Evolutionary conservation across 768 basidiomycete species (phyloP).

Genomic region (Solioccasus polychromus): DNA sequence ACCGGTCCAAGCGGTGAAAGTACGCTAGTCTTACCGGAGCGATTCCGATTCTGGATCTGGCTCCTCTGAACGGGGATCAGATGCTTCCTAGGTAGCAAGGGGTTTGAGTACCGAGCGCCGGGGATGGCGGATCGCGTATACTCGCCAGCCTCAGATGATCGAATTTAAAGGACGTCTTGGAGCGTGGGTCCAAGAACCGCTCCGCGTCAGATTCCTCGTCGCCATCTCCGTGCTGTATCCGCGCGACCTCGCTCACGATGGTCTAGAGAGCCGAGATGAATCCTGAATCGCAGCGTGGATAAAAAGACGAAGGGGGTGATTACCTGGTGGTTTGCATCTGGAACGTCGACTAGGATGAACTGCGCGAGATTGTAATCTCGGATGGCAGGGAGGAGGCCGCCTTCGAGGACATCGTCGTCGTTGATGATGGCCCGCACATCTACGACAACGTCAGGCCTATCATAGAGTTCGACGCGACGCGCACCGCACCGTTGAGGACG

Average conservation of each 20-base stretch:
- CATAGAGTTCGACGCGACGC: too few species aligned
- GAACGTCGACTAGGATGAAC: constrained; percentile 84
- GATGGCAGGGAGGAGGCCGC: constrained; percentile 73
- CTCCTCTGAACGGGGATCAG: constrained; percentile 64
- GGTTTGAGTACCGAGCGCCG: constrained; percentile 2
- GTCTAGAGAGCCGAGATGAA: constrained; percentile 47
- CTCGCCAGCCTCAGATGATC: constrained; percentile 83
- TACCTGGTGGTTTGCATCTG: constrained; percentile 73
- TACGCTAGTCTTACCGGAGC: constrained; percentile 68
- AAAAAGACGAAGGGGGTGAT: not conserved
- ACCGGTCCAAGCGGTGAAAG: too few species aligned
- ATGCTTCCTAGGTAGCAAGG: constrained; percentile 57
- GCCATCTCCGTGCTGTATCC: constrained; percentile 38
- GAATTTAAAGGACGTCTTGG: constrained; percentile 74
- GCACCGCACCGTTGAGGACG: constrained; percentile 74
- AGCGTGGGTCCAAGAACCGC: constrained; percentile 82
- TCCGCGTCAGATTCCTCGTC: constrained; percentile 49
- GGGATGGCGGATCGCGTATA: constrained; percentile 16
- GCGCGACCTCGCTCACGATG: constrained; percentile 74
- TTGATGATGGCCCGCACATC: constrained; percentile 89
- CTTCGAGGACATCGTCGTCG: constrained; percentile 81
- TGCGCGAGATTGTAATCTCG: constrained; percentile 86
- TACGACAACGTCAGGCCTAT: too few species aligned
- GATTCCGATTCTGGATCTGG: constrained; percentile 65
- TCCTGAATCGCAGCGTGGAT: too few species aligned